Evolutionary conservation across 1,284 basidiomycete species (phyloP), one percentile per base, ranked within the genome.

Genomic region (Puccinia hordei): DNA sequence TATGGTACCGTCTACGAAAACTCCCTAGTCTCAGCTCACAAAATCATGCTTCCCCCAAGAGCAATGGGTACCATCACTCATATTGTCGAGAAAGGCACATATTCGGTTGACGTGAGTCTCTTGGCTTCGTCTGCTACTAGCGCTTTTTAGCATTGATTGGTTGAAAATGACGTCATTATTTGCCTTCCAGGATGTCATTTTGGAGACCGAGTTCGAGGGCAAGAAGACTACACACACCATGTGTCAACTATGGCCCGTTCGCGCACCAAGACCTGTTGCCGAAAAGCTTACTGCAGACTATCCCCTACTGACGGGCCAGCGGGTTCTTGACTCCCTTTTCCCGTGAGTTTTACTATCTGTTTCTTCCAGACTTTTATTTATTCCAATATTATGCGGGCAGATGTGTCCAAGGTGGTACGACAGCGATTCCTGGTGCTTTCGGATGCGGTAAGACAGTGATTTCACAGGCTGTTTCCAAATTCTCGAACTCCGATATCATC

Each of bases 401-500:
- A 35, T 96, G 94, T 86, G 95, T 99, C 3, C 97, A 99, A 88
- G 97, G 97, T 83, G 97, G 97, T 81, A 99, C 97, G 12, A 99
- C 97, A 9, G 95, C 96, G 82, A 99, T 99, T 86, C 97, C 97
- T 41, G 97, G 97, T 84, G 97, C 97, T 83, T 99, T 99, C 86
- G 97, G 97, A 85, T 98, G 96, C 84, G 94, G 94, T 83, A 95
- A 95, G 89, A 98, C 95, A 33, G 95, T 98, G 84, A 98, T 98
- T 84, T 95, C 94, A 53, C 92, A 97, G 88, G 97, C 96, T 17
- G 88, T 99, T 82, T 98, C 97, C 83, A 99, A 99, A 86, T 99
- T 91, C 88, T 99, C 97, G 49, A 99, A 99, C 89, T 98, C 95
- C 84, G 96, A 99, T 86, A 98, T 98, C 84, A 99, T 99, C 86